Percentiles rank a stretch among this genome's conserved stretches.
These are phyloP conservation scores for Boletus subcaerulescens DNA, from an alignment of 768 basidiomycete genomes.

Conservation along the genomic window DNA sequence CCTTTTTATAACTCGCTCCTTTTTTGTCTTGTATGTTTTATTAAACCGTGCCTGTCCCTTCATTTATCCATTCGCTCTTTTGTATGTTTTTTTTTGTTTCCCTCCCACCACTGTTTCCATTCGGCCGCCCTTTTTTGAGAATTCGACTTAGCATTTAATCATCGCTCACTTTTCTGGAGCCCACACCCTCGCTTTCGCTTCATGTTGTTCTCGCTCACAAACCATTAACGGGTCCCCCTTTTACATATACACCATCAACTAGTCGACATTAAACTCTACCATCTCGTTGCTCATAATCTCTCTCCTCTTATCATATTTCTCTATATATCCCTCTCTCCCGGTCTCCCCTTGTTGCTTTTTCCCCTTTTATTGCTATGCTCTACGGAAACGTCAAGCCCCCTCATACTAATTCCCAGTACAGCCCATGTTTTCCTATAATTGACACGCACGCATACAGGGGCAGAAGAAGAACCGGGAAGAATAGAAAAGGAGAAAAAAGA, in stretches of 20 bases:
- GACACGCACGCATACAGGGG: too few relatives aligned
- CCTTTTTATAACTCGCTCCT: background rate
- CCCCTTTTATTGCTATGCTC: background rate
- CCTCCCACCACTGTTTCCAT: background rate
- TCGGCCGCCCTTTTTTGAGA: background rate
- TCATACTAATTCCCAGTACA: too few relatives aligned
- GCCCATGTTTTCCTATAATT: too few relatives aligned
- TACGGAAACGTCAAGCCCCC: background rate
- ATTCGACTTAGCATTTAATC: slow-evolving; percentile 23
- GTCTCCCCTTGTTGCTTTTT: background rate
- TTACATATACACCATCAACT: background rate
- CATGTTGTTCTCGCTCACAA: slow-evolving; percentile 24
- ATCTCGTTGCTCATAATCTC: background rate
- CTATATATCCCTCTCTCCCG: too few relatives aligned
- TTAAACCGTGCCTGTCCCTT: background rate
- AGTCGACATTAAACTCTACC: background rate
- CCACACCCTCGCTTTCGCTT: slow-evolving; percentile 10
- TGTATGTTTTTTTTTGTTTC: background rate
- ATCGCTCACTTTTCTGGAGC: background rate
- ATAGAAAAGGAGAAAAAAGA: too few relatives aligned
- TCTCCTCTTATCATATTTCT: too few relatives aligned
- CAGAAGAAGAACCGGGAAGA: too few relatives aligned
- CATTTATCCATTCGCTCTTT: background rate
- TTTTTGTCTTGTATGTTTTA: background rate
- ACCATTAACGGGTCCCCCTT: background rate